Percentiles rank a stretch among this genome's conserved stretches.
Conservation (phyloP, 768 basidiomycete genomes). For the Tylopilus plumbeoviolaceoides region DNA sequence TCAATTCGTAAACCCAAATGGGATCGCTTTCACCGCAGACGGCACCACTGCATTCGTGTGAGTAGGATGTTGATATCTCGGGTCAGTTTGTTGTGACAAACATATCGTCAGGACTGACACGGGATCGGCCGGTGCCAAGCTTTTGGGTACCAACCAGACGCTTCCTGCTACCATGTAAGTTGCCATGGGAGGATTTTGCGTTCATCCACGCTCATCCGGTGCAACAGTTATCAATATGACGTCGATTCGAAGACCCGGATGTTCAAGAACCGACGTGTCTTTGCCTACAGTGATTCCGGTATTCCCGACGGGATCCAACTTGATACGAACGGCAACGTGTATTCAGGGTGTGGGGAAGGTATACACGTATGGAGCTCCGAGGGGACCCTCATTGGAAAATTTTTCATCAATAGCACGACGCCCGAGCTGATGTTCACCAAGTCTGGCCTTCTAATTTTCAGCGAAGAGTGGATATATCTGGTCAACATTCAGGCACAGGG, state of each 20-base stretch:
- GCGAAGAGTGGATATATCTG: constrained; percentile 38
- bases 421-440: constrained; percentile 42
- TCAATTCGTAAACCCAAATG: constrained; percentile 68
- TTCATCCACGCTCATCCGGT: neutral
- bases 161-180: constrained; percentile 66
- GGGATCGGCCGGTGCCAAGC: constrained; percentile 35
- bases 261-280: constrained; percentile 59
- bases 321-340: constrained; percentile 64
- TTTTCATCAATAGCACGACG: constrained; percentile 25
- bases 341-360: constrained; percentile 66
- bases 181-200: neutral
- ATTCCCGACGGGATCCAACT: constrained; percentile 66
- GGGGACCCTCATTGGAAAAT: constrained; percentile 44
- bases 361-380: constrained; percentile 55
- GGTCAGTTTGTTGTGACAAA: neutral
- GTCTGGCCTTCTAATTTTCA: constrained; percentile 37
- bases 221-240: constrained; percentile 60
- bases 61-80: constrained; percentile 10
- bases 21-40: constrained; percentile 64
- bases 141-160: constrained; percentile 49
- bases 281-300: constrained; percentile 65
- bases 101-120: constrained; percentile 29
- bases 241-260: constrained; percentile 51
- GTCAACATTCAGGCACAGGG: constrained; percentile 35
- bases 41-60: constrained; percentile 65